Evolutionary conservation across 163 green algal species (phyloP).

Genomic region (Scenedesmus sp.): DNA sequence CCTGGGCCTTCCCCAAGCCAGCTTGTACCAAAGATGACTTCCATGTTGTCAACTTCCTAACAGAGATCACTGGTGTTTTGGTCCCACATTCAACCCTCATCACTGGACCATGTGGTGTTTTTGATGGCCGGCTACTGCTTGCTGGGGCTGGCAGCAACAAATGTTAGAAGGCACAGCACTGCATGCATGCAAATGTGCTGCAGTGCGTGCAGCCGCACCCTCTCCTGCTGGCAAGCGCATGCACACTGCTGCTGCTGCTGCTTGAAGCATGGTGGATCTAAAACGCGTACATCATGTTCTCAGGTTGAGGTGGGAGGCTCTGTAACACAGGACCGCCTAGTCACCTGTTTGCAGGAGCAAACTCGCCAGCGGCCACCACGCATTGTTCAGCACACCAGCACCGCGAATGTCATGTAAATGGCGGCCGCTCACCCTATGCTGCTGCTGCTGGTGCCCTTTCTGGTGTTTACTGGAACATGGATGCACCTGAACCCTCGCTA

Average conservation of each 20-base stretch:
- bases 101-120: not conserved
- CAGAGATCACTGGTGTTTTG: constrained; percentile 11
- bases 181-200: too few relatives aligned
- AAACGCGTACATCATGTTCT: constrained; percentile 18
- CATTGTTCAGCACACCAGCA: not conserved
- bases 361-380: too few relatives aligned
- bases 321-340: too few relatives aligned
- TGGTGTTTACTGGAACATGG: not conserved
- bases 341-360: too few relatives aligned
- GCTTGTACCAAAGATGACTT: not conserved
- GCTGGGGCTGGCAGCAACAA: not conserved
- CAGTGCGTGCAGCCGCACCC: not conserved
- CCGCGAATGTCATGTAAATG: not conserved
- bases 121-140: constrained; percentile 17
- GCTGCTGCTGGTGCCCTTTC: not conserved
- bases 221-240: not conserved
- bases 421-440: not conserved
- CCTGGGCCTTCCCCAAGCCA: not conserved
- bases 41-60: not conserved
- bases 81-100: constrained; percentile 1
- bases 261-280: not conserved
- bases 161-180: too few relatives aligned
- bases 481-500: not conserved
- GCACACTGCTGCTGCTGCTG: constrained; percentile 18
- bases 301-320: not conserved